Evolutionary conservation across 768 basidiomycete genomes (phyloP), one percentile per base, ranked within the genome.

Genomic region (Trametes maxima): DNA sequence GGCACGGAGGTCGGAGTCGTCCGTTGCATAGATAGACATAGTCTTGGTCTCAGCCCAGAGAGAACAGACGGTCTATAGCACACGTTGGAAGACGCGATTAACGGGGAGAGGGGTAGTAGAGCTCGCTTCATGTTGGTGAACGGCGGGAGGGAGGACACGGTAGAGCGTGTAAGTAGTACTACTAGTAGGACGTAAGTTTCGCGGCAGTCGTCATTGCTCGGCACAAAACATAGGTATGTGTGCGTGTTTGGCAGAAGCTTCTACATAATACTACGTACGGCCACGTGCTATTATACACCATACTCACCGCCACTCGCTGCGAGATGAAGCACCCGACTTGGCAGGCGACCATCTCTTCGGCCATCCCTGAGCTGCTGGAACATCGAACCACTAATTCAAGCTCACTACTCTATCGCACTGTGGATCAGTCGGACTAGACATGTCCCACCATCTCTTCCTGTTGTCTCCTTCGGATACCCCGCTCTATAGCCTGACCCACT

Each of bases 361-460:
- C 4, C 8, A 33, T 33, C 8, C 28, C 8, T 33, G 28, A 33
- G 28, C 28, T 8, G 28, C 28, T n/a, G n/a, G n/a, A n/a, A n/a
- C n/a, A n/a, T n/a, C n/a, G n/a, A n/a, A 33, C 8, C 8, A 8
- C 28, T 33, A 33, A 3, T 33, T 33, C 4, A 3, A 8, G 8
- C 28, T 8, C 8, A 33, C 28, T 33, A 33, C 28, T 8, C 3
- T 3, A 33, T 33, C 28, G 28, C 28, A 8, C 28, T 8, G 8
- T 33, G 3, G 8, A 8, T 33, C 28, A 8, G 40, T 42, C 12
- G 12, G 4, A n/a, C n/a, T 42, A 43, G 45, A 44, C 64, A 94
- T 94, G 92, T 93, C 90, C 60, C 90, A 93, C 72, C 92, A 94
- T 76, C 79, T 94, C 36, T 94, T 92, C 75, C 69, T 94, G 55